Evolutionary conservation across 1,284 basidiomycete genomes (phyloP), one percentile per base, ranked within the genome.

Genomic region (Heterobasidion irregulare): DNA sequence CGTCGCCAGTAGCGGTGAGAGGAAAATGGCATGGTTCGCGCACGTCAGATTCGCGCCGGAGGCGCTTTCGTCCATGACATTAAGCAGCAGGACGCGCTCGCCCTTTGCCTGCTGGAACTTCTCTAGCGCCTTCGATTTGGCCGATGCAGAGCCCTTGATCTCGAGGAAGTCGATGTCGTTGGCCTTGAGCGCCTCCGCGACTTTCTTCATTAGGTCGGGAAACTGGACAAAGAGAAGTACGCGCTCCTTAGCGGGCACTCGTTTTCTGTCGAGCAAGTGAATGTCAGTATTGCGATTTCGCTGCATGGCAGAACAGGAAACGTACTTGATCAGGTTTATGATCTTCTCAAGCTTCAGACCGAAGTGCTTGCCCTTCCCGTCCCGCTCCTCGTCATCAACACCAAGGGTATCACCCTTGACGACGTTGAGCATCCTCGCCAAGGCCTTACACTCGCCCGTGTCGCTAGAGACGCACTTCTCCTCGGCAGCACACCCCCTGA

Each of bases 221-320:
- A 96, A 98, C 65, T 98, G 94, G 12, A 96, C 89, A 69, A 98
- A 98, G 53, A 98, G 82, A 44, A 98, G 79, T 12, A 95, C 80
- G 2, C 92, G 85, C 62, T 97, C 92, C 13, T 84, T 74, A 61
- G 81, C 78, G 1, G 89, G 84, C 26, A 95, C 80, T 43, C 73
- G 68, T 53, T 82, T 78, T 64, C 88, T 92, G 62, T 43, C 53
- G 57, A 53, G 58, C 44, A 53, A 16, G 19, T 5, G 8, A 53
- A 53, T 38, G 35, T 50, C 15, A 12, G 38, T 33, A 2, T 16
- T 36, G 15, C 15, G 15, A 47, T 49, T 34, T 50, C 47, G n/a
- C 7, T 8, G 2, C 43, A 6, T 10, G n/a, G 12, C 18, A 48
- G 19, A 34, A 35, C 35, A 43, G 43, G 48, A 34, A 1, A 44